A percentile compares a stretch with the other conserved stretches of the same genome.
Evolutionary conservation across 371 early-diverging fungal genomes (phyloP).

Genomic region (Conidiobolus coronatus): DNA sequence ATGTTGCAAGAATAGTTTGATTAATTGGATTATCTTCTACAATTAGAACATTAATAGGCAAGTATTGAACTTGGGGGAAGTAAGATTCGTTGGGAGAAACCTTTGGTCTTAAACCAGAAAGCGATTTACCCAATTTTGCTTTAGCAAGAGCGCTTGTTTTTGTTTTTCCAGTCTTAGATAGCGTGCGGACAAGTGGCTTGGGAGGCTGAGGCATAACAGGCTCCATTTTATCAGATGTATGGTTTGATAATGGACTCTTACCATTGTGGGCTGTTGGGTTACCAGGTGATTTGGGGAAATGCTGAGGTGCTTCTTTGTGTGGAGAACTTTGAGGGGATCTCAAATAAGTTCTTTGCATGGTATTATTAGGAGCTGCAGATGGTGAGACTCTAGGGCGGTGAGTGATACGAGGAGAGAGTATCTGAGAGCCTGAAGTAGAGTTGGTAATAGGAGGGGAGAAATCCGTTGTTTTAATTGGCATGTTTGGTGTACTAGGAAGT

Average conservation of each 20-base stretch:
- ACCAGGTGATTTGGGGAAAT: no score
- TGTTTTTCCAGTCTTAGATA: not conserved
- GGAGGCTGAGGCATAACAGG: conserved; percentile 2
- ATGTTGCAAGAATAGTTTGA: conserved; percentile 41
- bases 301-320: not conserved
- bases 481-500: no score
- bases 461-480: not conserved
- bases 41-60: conserved; percentile 47
- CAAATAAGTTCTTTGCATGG: not conserved
- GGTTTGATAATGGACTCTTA: not conserved
- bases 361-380: not conserved
- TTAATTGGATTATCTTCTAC: conserved; percentile 68
- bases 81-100: conserved; percentile 8
- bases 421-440: not conserved
- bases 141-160: not conserved
- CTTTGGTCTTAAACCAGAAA: not conserved
- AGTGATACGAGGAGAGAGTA: not conserved
- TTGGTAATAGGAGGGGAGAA: not conserved
- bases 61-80: conserved; percentile 19
- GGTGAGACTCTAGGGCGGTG: not conserved
- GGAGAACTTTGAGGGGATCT: not conserved
- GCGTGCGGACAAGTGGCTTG: conserved; percentile 1
- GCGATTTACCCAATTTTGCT: not conserved
- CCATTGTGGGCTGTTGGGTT: not conserved
- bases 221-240: not conserved